Evolutionary conservation across 2,329 filamentous ascomycete genomes (phyloP).

Genomic region (Blastomyces silverae): DNA sequence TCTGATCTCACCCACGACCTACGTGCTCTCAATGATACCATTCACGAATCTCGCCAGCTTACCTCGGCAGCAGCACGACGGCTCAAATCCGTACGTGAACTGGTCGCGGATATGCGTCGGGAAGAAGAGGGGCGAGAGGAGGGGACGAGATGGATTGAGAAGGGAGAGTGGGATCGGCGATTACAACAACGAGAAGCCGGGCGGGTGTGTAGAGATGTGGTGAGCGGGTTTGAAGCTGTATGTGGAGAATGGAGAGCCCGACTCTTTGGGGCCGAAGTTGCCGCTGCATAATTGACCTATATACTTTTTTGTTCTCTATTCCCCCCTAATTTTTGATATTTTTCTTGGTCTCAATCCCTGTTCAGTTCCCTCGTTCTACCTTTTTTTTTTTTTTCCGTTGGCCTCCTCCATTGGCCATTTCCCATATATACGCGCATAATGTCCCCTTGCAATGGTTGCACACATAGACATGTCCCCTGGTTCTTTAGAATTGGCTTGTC

Average conservation of each 20-base stretch:
- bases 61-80: constrained; percentile 73
- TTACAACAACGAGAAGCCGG: constrained; percentile 73
- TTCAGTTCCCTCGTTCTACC: neutral
- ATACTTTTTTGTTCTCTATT: constrained; percentile 12
- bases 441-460: neutral
- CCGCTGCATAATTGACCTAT: constrained; percentile 22
- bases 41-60: constrained; percentile 90
- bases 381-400: neutral
- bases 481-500: neutral
- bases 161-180: constrained; percentile 74
- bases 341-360: neutral
- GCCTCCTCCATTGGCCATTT: neutral
- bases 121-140: constrained; percentile 79
- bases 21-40: constrained; percentile 77
- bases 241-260: constrained; percentile 78
- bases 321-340: neutral
- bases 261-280: constrained; percentile 49
- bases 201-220: constrained; percentile 75
- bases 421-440: constrained; percentile 8
- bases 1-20: constrained; percentile 70
- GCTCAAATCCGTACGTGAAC: constrained; percentile 72
- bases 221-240: constrained; percentile 85
- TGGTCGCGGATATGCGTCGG: constrained; percentile 74
- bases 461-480: neutral
- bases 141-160: constrained; percentile 71